These are phyloP conservation scores for Diaporthe ampelina DNA, from an alignment of 2,329 filamentous ascomycete species.

Conservation along the genomic window DNA sequence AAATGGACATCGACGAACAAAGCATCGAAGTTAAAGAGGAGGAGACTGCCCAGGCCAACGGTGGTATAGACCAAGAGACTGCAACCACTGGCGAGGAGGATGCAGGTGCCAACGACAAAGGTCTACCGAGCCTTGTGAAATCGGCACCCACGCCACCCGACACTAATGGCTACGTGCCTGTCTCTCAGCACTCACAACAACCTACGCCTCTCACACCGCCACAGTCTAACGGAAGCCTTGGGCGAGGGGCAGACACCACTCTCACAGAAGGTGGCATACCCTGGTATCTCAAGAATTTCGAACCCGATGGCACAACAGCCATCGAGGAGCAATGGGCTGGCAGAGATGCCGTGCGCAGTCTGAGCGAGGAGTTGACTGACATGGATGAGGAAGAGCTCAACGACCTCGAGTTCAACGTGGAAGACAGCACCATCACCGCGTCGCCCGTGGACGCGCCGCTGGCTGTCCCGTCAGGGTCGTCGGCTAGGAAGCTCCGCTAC, in stretches of 20 bases:
- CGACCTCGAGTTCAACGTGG: constrained; percentile 72
- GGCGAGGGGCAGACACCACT: constrained; percentile 63
- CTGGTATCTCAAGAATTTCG: constrained; percentile 89
- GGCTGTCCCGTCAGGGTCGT: constrained; percentile 34
- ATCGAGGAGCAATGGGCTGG: constrained; percentile 82
- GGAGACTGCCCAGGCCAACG: constrained; percentile 48
- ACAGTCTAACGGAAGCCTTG: constrained; percentile 72
- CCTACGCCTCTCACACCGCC: constrained; percentile 75
- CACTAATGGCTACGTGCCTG: constrained; percentile 60
- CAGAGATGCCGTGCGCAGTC: constrained; percentile 73
- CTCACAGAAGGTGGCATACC: constrained; percentile 83
- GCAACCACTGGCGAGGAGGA: constrained; percentile 48
- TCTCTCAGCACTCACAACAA: constrained; percentile 49
- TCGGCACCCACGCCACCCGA: constrained; percentile 62
- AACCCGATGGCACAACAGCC: constrained; percentile 84
- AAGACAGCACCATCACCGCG: constrained; percentile 61
- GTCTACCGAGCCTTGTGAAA: constrained; percentile 49
- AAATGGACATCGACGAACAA: constrained; percentile 46
- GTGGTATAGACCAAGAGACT: constrained; percentile 47
- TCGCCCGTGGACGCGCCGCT: constrained; percentile 47
- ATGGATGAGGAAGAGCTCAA: constrained; percentile 92
- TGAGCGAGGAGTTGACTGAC: constrained; percentile 91
- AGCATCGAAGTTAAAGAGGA: constrained; percentile 53
- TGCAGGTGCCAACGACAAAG: constrained; percentile 36
- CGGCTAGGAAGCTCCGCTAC: constrained; percentile 30